Conservation (phyloP, 2,329 filamentous ascomycete genomes). For the Ceratocystis colombiana region DNA sequence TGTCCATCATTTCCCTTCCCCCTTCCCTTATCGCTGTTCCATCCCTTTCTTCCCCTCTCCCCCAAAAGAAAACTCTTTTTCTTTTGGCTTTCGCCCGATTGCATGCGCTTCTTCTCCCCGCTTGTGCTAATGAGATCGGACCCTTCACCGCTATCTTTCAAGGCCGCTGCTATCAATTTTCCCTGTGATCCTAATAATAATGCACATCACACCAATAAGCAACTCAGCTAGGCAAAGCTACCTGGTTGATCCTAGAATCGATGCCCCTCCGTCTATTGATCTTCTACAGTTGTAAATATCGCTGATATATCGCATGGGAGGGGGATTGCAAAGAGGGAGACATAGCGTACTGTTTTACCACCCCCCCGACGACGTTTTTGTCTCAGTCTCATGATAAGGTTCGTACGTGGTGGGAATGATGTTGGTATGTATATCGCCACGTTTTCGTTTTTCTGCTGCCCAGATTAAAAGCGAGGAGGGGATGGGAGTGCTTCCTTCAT, state of each 20-base stretch:
- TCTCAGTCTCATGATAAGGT: slow-evolving; percentile 10
- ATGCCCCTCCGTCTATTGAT: not conserved
- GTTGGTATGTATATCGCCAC: slow-evolving; percentile 9
- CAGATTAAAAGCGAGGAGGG: not conserved
- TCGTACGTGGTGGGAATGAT: not conserved
- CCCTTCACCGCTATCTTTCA: slow-evolving; percentile 6
- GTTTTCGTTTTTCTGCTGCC: not conserved
- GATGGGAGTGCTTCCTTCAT: not conserved
- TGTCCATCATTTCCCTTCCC: not conserved
- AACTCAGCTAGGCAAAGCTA: not conserved
- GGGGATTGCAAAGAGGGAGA: not conserved
- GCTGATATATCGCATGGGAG: not conserved
- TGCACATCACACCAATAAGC: slow-evolving; percentile 1
- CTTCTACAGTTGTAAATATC: not conserved
- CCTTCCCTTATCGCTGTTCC: not conserved
- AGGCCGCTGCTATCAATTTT: not conserved
- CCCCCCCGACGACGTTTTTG: not conserved
- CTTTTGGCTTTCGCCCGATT: not conserved
- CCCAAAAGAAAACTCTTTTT: not conserved
- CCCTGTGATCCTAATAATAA: not conserved
- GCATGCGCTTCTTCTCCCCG: not conserved
- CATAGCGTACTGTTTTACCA: not conserved
- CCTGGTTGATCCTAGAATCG: not conserved
- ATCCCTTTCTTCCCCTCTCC: not conserved
- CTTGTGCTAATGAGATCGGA: not conserved